These are phyloP conservation scores for Lasiodiplodia hormozganensis DNA, from an alignment of 2,329 filamentous ascomycete species.

Conservation along the genomic window DNA sequence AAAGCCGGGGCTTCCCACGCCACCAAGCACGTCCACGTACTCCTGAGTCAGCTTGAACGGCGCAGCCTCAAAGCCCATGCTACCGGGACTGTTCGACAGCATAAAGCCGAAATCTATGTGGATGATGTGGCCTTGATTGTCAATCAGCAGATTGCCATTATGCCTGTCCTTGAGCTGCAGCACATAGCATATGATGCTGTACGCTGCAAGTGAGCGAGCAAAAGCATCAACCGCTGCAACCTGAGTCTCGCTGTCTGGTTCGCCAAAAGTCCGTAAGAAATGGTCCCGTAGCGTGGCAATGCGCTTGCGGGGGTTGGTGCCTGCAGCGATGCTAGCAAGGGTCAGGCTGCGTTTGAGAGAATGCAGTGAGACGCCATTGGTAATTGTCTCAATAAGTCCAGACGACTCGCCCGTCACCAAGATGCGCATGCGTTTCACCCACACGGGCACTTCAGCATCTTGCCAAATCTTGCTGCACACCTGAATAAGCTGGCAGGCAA, in stretches of 20 bases:
- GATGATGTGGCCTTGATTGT: conserved; percentile 84
- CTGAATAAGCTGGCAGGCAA: conserved; percentile 83
- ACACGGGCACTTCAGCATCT: conserved; percentile 77
- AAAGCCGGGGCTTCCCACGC: conserved; percentile 72
- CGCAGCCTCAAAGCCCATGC: conserved; percentile 84
- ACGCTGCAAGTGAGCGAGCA: conserved; percentile 80
- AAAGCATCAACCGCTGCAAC: conserved; percentile 78
- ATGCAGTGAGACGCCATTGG: conserved; percentile 85
- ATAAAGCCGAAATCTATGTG: conserved; percentile 93
- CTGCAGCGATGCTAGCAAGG: conserved; percentile 74
- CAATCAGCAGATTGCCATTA: conserved; percentile 85
- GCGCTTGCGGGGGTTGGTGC: conserved; percentile 74
- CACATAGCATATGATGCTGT: conserved; percentile 84
- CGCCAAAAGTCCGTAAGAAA: conserved; percentile 79
- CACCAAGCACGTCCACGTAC: conserved; percentile 83
- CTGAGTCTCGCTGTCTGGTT: conserved; percentile 72
- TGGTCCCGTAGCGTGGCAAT: conserved; percentile 84
- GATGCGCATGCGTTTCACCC: conserved; percentile 88
- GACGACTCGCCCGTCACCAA: conserved; percentile 85
- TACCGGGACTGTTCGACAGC: conserved; percentile 84
- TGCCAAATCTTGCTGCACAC: conserved; percentile 84
- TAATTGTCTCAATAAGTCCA: conserved; percentile 86
- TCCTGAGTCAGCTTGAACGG: conserved; percentile 88
- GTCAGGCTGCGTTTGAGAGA: conserved; percentile 84
- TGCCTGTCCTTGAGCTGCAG: conserved; percentile 86